Conservation (phyloP, 345 rosid genomes). For the Raphanus raphanistrum region DNA sequence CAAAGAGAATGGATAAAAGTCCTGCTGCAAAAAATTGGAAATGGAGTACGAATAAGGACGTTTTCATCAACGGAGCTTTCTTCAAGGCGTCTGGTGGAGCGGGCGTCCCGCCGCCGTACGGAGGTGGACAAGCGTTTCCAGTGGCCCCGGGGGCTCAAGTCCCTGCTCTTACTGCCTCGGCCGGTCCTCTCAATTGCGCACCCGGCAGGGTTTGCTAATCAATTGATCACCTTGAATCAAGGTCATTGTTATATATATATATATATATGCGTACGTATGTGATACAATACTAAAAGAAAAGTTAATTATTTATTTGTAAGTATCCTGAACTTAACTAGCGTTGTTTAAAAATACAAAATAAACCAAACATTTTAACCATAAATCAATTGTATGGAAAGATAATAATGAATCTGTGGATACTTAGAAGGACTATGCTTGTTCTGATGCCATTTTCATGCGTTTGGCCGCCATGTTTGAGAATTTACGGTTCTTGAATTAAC, state of each 20-base stretch:
- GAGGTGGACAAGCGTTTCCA: conserved; percentile 45
- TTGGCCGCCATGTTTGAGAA: conserved; percentile 18
- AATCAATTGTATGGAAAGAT: not conserved
- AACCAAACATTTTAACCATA: not conserved
- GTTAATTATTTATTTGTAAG: not conserved
- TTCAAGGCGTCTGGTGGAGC: conserved; percentile 76
- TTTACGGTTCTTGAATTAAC: conserved; percentile 41
- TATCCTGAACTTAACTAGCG: not conserved
- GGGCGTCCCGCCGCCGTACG: conserved; percentile 48
- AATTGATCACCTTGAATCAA: not conserved
- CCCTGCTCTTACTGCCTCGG: conserved; percentile 65
- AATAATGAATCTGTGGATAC: not conserved
- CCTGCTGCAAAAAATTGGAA: conserved; percentile 56
- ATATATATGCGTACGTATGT: not conserved
- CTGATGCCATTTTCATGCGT: conserved; percentile 11
- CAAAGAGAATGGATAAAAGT: conserved; percentile 49
- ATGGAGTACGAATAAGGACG: conserved; percentile 68
- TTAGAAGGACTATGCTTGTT: conserved; percentile 15
- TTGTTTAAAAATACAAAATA: not conserved
- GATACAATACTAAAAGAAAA: not conserved
- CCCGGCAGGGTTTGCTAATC: conserved; percentile 45
- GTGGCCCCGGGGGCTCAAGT: conserved; percentile 53
- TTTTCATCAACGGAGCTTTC: conserved; percentile 70
- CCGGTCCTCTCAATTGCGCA: conserved; percentile 60
- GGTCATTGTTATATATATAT: not conserved